These are phyloP conservation scores for Yarrowia sp. DNA, from an alignment of 805 yeast genomes.

Conservation along the genomic window DNA sequence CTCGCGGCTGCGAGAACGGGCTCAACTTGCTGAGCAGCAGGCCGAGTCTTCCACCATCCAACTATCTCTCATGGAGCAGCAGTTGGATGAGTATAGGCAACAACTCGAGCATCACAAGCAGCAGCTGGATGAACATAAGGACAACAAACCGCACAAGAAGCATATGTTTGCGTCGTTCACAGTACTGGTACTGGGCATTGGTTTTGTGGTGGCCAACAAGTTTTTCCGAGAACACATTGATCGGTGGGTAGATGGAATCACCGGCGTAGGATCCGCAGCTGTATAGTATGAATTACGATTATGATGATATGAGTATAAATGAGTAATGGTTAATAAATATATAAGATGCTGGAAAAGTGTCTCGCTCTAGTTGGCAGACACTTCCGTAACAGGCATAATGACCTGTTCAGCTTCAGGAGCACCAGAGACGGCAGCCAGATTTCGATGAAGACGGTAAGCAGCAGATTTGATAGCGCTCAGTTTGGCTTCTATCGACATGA, in stretches of 20 bases:
- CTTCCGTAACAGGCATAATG: background rate
- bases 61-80: constrained; percentile 14
- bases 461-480: constrained; percentile 13
- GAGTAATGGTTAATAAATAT: background rate
- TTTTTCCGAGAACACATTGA: constrained; percentile 21
- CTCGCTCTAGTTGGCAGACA: background rate
- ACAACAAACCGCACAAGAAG: constrained; percentile 11
- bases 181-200: constrained; percentile 4
- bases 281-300: background rate
- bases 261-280: background rate
- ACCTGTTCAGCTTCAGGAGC: background rate
- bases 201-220: constrained; percentile 13
- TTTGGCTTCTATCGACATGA: constrained; percentile 19
- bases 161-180: background rate
- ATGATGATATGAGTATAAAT: background rate
- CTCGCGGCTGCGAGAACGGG: background rate
- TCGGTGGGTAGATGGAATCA: constrained; percentile 2
- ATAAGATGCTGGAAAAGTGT: too few species aligned
- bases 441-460: constrained; percentile 2
- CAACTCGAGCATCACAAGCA: background rate
- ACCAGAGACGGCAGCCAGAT: background rate
- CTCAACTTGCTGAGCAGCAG: constrained; percentile 11
- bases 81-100: background rate
- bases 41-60: constrained; percentile 6
- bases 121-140: background rate